A percentile compares a stretch with the other conserved stretches of the same genome.
Evolutionary conservation across 306 rosid species (phyloP).

Genomic region (Cyclanthera cordifolia): DNA sequence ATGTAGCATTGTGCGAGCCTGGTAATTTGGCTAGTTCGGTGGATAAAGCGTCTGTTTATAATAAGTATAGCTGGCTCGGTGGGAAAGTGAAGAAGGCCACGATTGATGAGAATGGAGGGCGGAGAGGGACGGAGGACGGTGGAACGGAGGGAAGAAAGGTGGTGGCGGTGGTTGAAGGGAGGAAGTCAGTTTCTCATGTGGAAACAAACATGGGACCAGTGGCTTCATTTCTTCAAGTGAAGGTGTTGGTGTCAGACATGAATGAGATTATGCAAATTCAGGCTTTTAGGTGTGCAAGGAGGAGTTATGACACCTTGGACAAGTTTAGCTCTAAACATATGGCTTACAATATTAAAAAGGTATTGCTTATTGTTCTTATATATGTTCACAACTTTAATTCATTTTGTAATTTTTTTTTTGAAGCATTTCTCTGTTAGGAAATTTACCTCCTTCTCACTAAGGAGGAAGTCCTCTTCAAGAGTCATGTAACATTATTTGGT

Average conservation of each 20-base stretch:
- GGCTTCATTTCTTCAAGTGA: constrained; percentile 55
- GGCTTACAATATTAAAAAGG: constrained; percentile 87
- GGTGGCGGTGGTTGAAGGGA: constrained; percentile 19
- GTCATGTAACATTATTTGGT: no score
- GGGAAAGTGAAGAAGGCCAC: constrained; percentile 26
- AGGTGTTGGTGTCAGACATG: constrained; percentile 78
- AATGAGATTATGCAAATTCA: constrained; percentile 85
- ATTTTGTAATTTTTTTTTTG: background rate
- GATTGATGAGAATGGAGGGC: constrained; percentile 4
- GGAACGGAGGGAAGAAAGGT: constrained; percentile 7
- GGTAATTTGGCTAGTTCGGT: background rate
- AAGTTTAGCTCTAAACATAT: constrained; percentile 61
- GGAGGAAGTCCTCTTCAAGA: no score
- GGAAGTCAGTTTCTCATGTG: constrained; percentile 78
- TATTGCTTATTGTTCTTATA: constrained; percentile 13
- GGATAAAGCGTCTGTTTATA: constrained; percentile 16
- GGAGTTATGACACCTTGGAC: constrained; percentile 65
- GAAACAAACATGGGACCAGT: constrained; percentile 55
- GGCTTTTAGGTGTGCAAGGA: constrained; percentile 79
- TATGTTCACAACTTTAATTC: background rate
- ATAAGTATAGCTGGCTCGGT: constrained; percentile 35
- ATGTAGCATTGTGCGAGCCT: background rate
- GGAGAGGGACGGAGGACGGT: constrained; percentile 2
- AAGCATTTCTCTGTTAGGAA: no score
- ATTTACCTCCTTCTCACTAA: no score